Conservation (phyloP, 306 rosid species). For the Medicago ruthenica region DNA sequence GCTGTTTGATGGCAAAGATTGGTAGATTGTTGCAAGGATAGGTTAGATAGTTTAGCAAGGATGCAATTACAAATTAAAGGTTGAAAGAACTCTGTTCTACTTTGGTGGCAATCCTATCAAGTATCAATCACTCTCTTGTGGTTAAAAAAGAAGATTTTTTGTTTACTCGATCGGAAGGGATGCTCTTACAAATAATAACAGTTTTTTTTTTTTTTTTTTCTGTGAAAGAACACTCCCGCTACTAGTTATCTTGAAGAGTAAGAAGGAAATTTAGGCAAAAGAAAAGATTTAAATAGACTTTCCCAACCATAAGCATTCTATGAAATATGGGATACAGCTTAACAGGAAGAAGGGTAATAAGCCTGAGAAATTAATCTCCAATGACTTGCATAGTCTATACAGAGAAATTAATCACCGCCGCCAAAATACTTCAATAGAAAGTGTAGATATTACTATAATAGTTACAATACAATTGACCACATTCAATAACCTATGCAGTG, state of each 20-base stretch:
- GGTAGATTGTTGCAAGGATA: conserved; percentile 21
- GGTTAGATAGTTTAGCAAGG: conserved; percentile 23
- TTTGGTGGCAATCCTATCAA: conserved; percentile 7
- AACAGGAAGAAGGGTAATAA: too few species aligned
- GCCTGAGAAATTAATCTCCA: too few species aligned
- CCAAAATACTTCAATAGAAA: too few species aligned
- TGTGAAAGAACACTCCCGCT: neutral
- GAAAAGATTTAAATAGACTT: neutral
- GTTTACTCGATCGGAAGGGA: conserved; percentile 1
- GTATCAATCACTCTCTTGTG: conserved; percentile 2
- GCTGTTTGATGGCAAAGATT: conserved; percentile 21
- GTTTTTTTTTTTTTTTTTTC: conserved; percentile 28
- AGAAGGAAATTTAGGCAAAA: neutral
- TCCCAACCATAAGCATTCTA: too few species aligned
- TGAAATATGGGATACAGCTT: too few species aligned
- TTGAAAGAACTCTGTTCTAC: conserved; percentile 14
- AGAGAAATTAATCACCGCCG: too few species aligned
- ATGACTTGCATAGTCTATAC: too few species aligned
- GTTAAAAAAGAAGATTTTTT: neutral
- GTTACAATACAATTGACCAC: too few species aligned
- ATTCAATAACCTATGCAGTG: too few species aligned
- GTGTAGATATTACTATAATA: too few species aligned
- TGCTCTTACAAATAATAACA: conserved; percentile 20
- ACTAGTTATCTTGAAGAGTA: conserved; percentile 23
- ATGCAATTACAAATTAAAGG: conserved; percentile 12